These are phyloP conservation scores for Gyromitra esculenta DNA, from an alignment of 2,329 filamentous ascomycete species.

Conservation along the genomic window DNA sequence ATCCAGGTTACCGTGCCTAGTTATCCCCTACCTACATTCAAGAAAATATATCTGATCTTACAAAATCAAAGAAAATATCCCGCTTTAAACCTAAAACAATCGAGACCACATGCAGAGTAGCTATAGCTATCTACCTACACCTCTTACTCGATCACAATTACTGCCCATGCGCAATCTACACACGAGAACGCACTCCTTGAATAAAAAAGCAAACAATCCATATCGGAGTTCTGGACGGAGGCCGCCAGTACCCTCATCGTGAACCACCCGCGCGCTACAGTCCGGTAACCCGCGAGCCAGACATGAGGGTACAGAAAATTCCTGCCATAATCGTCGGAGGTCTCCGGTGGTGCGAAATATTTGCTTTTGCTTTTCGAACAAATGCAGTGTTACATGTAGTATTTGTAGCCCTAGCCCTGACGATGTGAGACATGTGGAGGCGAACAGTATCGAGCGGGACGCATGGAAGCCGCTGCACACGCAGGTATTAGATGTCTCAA, in stretches of 20 bases:
- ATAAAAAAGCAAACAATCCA: slow-evolving; percentile 11
- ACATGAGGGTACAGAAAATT: background rate
- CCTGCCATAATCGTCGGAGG: background rate
- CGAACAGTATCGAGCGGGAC: too few species aligned
- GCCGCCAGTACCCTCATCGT: slow-evolving; percentile 18
- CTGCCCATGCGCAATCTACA: background rate
- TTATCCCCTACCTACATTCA: too few species aligned
- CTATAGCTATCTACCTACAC: too few species aligned
- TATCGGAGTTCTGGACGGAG: background rate
- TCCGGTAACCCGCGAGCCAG: background rate
- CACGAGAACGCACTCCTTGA: background rate
- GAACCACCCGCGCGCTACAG: background rate
- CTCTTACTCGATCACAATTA: background rate
- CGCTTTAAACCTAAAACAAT: background rate
- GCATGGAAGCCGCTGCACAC: too few species aligned
- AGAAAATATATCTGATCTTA: too few species aligned
- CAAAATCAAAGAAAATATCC: too few species aligned
- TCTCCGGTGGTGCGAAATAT: background rate
- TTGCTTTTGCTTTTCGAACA: background rate
- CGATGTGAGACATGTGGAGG: background rate
- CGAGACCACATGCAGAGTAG: background rate
- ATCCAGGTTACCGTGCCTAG: too few species aligned
- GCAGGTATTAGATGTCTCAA: too few species aligned
- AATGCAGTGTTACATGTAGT: background rate
- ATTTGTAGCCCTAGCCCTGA: background rate